Evolutionary conservation across 176 grass and related monocot genomes (phyloP).

Genomic region (Zea luxurians): DNA sequence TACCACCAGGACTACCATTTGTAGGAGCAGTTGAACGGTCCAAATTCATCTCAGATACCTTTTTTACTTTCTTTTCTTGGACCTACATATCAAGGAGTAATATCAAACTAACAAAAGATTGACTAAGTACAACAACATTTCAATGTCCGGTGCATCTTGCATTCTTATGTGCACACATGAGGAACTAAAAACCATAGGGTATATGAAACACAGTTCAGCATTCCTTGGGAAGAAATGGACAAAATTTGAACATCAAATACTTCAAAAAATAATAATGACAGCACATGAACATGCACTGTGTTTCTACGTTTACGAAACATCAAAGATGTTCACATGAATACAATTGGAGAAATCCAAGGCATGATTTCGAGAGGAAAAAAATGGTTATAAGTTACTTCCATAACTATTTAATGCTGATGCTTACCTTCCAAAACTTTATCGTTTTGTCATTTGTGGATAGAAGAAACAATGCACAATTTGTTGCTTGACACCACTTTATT

Average conservation of each 20-base stretch:
- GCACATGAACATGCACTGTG: not conserved
- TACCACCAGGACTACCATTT: conserved; percentile 59
- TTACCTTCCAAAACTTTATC: conserved; percentile 99
- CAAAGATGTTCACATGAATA: conserved; percentile 3
- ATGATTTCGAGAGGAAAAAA: not conserved
- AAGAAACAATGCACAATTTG: conserved; percentile 76
- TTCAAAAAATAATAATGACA: conserved; percentile 25
- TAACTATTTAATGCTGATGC: conserved; percentile 16
- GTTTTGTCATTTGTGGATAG: conserved; percentile 99
- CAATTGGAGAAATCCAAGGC: conserved; percentile 21
- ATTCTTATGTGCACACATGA: conserved; percentile 11
- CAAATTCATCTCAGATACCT: conserved; percentile 81
- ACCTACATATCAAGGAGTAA: conserved; percentile 55
- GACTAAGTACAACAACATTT: conserved; percentile 11
- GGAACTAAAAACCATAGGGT: conserved; percentile 2
- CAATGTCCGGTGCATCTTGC: not conserved
- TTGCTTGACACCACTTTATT: conserved; percentile 87
- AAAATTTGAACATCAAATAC: conserved; percentile 28
- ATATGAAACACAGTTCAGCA: not conserved
- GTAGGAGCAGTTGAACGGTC: conserved; percentile 50
- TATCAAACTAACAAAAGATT: conserved; percentile 28
- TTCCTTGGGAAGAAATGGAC: not conserved
- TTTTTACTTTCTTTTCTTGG: conserved; percentile 98
- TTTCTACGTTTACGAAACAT: not conserved
- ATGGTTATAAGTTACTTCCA: conserved; percentile 12